Evolutionary conservation across 1,284 basidiomycete genomes (phyloP), one percentile per base, ranked within the genome.

Genomic region (Puccinia coronata): DNA sequence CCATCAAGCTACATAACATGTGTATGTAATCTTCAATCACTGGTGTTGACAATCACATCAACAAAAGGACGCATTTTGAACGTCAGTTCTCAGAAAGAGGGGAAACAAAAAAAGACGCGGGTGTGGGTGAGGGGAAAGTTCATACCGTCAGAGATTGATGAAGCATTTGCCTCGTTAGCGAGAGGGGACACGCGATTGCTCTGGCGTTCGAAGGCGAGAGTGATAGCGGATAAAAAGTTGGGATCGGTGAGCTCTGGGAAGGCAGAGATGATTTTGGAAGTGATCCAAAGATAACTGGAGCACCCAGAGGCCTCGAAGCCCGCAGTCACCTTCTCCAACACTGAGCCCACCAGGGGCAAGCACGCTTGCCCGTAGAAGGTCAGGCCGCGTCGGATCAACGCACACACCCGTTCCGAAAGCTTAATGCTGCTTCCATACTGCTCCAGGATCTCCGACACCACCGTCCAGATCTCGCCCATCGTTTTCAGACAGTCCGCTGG

Each of bases 11-110:
- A 81, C 92, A 86, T 49, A 95, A 88, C 86, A 95, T 90, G 84
- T 95, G 94, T 76, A 95, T 86, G 84, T 96, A 99, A 86, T 99
- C 97, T 86, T 99, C 97, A 84, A 99, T 88, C 49, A 98, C 97
- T 97, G 84, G 18, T 6, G 53, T 9, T 34, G 12, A 18, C 51
- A 55, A 39, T 12, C 43, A 71, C 39, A 63, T 12, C 36, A 25
- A 47, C 23, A 25, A 57, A 0, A 36, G 5, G 8, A 36, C 18
- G 25, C 23, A 28, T 0, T n/a, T 8, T 8, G 25, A 12, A 72
- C 9, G 49, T 71, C 41, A 71, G 69, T 49, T 49, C 20, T 20
- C 31, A 55, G 25, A 74, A 25, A 74, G 41, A 28, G n/a, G n/a
- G n/a, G n/a, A 31, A 61, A 18, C 20, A 25, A 57, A 41, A 74